Evolutionary conservation across 2,329 filamentous ascomycete genomes (phyloP), one percentile per base, ranked within the genome.

Genomic region (Colletotrichum trifolii): DNA sequence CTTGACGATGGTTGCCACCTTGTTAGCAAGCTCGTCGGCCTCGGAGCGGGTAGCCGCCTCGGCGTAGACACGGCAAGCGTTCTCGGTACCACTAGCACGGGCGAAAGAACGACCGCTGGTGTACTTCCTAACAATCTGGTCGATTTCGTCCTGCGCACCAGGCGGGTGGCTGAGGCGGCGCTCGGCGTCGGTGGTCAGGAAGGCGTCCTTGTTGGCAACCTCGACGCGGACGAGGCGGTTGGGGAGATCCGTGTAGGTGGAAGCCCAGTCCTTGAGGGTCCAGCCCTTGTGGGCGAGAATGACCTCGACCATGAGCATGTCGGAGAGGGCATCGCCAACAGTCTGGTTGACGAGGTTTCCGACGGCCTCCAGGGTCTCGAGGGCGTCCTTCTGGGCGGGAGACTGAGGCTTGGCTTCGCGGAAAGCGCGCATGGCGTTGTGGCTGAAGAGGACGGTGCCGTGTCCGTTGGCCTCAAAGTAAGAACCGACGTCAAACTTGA

Each of bases 401-500:
- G 93, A 97, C 77, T 96, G 91, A 6, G 96, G 94, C 74, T 93
- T 87, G 66, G 91, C 91, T 72, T 88, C 91, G 70, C 85, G 86
- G 80, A 99, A 96, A 53, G 87, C 85, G 71, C 91, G 90, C 50
- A 95, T 82, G 4, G 95, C 95, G 65, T 92, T 89, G 63, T 91
- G 87, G 1, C 93, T 97, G 84, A 99, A 99, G 59, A 98, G 90
- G 40, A 98, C 91, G 9, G 96, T 99, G 69, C 96, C 96, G 78
- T 99, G 96, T 36, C 96, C 96, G 76, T 99, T 99, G 69, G 96
- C 96, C 82, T 99, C 96, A 73, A 99, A 99, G 82, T 99, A 99
- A 56, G 98, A 93, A 62, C 96, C 96, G 60, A 98, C 90, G 73
- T 99, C 96, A 72, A 96, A 97, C 70, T 94, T 92, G 73, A 92